These are phyloP conservation scores for Picea sitchensis DNA, from an alignment of 75 land plant genomes.

Conservation along the genomic window DNA sequence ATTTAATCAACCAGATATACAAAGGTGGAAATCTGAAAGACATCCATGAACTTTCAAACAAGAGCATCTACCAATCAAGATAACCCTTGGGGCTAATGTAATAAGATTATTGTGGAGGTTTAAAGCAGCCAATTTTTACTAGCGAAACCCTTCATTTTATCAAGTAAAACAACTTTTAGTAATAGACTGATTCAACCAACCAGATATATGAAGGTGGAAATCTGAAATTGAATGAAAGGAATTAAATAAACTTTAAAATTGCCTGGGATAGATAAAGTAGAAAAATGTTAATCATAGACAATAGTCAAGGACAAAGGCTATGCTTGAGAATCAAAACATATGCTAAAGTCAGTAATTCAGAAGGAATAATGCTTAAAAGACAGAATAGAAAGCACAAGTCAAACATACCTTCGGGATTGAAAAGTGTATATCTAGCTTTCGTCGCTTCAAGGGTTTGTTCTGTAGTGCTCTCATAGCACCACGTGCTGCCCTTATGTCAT, in stretches of 20 bases:
- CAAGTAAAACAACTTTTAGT: background rate
- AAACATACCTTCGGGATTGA: constrained; percentile 78
- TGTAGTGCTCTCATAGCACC: constrained; percentile 89
- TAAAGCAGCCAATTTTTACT: background rate
- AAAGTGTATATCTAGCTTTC: constrained; percentile 86
- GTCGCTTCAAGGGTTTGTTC: constrained; percentile 62
- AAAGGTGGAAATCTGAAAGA: constrained; percentile 3
- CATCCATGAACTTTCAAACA: no score
- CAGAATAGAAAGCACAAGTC: background rate
- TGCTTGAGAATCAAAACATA: background rate
- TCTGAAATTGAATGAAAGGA: constrained; percentile 2
- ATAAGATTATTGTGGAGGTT: no score
- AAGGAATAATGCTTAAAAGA: background rate
- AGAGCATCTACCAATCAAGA: no score
- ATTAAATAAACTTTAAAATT: background rate
- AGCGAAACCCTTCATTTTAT: background rate
- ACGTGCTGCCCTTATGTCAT: constrained; percentile 89
- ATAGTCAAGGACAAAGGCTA: background rate
- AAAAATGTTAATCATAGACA: background rate
- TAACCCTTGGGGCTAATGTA: no score
- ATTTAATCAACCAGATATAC: background rate
- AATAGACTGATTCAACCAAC: background rate
- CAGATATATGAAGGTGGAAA: background rate
- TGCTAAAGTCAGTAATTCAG: background rate
- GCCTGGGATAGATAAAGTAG: background rate